A percentile compares a stretch with the other conserved stretches of the same genome.
These are phyloP conservation scores for Pseudocercospora macadamiae DNA, from an alignment of 2,329 filamentous ascomycete species.

Conservation along the genomic window DNA sequence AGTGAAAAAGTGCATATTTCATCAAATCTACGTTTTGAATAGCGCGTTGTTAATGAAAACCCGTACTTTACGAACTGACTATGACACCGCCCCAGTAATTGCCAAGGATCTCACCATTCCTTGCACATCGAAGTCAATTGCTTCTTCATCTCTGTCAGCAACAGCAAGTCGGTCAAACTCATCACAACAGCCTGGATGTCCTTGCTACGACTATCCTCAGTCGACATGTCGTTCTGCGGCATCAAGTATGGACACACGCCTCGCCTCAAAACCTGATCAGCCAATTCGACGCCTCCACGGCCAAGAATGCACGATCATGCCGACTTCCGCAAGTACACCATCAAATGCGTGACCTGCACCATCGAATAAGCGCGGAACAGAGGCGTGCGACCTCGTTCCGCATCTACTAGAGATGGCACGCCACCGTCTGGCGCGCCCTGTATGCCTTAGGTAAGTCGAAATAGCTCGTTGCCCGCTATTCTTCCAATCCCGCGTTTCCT, in stretches of 20 bases:
- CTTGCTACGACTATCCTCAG: background rate
- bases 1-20: too few relatives aligned
- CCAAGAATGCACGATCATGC: slow-evolving; percentile 16
- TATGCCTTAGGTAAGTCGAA: slow-evolving; percentile 10
- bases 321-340: slow-evolving; percentile 15
- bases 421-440: slow-evolving; percentile 6
- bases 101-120: background rate
- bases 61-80: background rate
- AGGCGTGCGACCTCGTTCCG: slow-evolving; percentile 11
- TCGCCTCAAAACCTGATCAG: background rate
- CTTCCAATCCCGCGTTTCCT: background rate
- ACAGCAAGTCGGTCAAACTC: background rate
- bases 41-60: too few relatives aligned
- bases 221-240: background rate
- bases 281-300: background rate
- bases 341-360: slow-evolving; percentile 10
- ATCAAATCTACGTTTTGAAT: too few relatives aligned
- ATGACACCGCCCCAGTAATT: background rate
- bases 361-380: slow-evolving; percentile 7
- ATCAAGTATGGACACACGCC: too few relatives aligned
- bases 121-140: background rate
- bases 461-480: background rate
- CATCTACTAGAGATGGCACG: slow-evolving; percentile 3
- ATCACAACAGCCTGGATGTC: background rate
- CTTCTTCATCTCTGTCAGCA: background rate